phyloP scores from a whole-genome alignment of 768 basidiomycete species.

The Suillus alpinus region DNA sequence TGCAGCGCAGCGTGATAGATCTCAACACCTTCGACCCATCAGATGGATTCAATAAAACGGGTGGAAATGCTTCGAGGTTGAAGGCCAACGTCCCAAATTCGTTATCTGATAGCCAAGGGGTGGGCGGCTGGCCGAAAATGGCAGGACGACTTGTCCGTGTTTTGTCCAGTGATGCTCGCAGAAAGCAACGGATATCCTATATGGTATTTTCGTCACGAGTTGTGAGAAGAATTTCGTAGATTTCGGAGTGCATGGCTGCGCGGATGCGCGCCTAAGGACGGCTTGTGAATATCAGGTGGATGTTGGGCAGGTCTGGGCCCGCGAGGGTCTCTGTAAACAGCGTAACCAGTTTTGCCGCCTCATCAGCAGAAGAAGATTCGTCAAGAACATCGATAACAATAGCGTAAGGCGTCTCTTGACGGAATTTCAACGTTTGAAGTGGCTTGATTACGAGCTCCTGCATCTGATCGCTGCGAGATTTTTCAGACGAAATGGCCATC shows the following conservation, averaged over 20 bases:
- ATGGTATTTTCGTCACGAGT: conserved; percentile 11
- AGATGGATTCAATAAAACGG: not conserved
- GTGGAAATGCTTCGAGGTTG: not conserved
- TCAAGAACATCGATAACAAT: conserved; percentile 4
- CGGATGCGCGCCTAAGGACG: not conserved
- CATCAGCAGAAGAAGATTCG: conserved; percentile 11
- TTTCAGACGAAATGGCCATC: not conserved
- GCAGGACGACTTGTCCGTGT: conserved; percentile 6
- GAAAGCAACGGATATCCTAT: conserved; percentile 12
- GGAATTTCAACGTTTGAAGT: not conserved
- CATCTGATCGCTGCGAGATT: conserved; percentile 9
- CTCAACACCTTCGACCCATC: not conserved
- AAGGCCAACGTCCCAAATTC: conserved; percentile 14
- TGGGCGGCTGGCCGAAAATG: not conserved
- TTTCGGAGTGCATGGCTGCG: conserved; percentile 4
- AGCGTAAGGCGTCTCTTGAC: not conserved
- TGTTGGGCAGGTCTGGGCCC: not conserved
- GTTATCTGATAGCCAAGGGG: conserved; percentile 13
- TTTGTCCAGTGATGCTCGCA: conserved; percentile 10
- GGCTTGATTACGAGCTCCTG: conserved; percentile 14
- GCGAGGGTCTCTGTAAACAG: conserved; percentile 8
- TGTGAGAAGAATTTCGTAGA: not conserved
- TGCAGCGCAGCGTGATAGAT: not conserved
- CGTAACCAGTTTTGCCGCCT: conserved; percentile 13
- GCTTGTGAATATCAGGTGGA: not conserved